Percentiles rank a stretch among this genome's conserved stretches.
Evolutionary conservation across 768 basidiomycete genomes (phyloP).

Genomic region (Chalciporus pseudorubinellus): DNA sequence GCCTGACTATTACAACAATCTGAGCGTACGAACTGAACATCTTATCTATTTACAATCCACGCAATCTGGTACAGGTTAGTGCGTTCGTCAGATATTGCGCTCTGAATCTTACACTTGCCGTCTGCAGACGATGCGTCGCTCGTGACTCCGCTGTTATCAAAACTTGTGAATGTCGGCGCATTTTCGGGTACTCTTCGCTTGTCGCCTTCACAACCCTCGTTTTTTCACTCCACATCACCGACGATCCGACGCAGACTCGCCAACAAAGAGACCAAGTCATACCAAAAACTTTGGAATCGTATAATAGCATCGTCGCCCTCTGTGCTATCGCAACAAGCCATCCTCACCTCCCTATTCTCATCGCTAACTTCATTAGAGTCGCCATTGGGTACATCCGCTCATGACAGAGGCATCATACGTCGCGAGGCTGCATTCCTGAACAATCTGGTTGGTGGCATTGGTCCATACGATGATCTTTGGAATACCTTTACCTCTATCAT

Average conservation of each 20-base stretch:
- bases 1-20: constrained; percentile 50
- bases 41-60: constrained; percentile 47
- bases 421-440: constrained; percentile 54
- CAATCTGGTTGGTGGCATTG: constrained; percentile 51
- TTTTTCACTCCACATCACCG: constrained; percentile 55
- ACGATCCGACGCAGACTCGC: constrained; percentile 44
- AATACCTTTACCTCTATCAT: constrained; percentile 45
- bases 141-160: constrained; percentile 55
- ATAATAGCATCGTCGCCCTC: constrained; percentile 50
- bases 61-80: constrained; percentile 41
- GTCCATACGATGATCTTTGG: constrained; percentile 49
- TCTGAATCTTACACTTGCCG: constrained; percentile 29
- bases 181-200: constrained; percentile 54
- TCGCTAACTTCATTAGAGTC: constrained; percentile 38
- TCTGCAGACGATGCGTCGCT: constrained; percentile 32
- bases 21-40: constrained; percentile 52
- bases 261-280: constrained; percentile 28
- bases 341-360: constrained; percentile 58
- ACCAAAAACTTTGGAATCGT: constrained; percentile 50
- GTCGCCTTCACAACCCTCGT: constrained; percentile 65
- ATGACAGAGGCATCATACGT: constrained; percentile 44
- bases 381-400: constrained; percentile 29
- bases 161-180: constrained; percentile 65
- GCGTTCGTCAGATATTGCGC: constrained; percentile 1
- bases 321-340: constrained; percentile 49